Evolutionary conservation across 495 filamentous ascomycete genomes (phyloP).

Genomic region (Acidomyces sp.): DNA sequence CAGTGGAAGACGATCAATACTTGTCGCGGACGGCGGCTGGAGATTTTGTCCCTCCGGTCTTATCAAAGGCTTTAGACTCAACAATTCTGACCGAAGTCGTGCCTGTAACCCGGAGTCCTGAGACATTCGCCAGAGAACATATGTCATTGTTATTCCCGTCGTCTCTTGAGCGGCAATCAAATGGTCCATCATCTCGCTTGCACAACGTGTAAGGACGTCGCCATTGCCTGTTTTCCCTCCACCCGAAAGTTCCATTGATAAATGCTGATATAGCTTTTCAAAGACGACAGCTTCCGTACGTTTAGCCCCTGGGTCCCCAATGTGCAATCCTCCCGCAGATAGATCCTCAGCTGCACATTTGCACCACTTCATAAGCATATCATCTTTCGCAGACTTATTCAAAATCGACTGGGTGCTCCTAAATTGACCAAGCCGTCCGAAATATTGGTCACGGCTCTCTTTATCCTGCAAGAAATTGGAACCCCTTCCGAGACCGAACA

Average conservation of each 20-base stretch:
- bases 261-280: neutral
- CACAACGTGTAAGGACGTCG: constrained; percentile 3
- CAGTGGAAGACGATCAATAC: constrained; percentile 52
- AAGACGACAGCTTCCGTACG: constrained; percentile 2
- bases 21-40: constrained; percentile 39
- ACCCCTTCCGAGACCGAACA: constrained; percentile 37
- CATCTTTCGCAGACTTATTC: neutral
- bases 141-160: constrained; percentile 57
- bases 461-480: constrained; percentile 40
- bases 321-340: too few relatives aligned
- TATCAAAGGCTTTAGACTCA: constrained; percentile 31
- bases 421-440: constrained; percentile 1
- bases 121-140: constrained; percentile 55
- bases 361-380: neutral
- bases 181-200: constrained; percentile 53
- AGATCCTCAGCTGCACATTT: neutral
- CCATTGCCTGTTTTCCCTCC: too few relatives aligned
- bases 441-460: constrained; percentile 9
- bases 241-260: too few relatives aligned
- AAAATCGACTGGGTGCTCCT: neutral
- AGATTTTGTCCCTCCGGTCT: too few relatives aligned
- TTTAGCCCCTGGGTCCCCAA: neutral
- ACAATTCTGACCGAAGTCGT: constrained; percentile 47
- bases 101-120: constrained; percentile 41
- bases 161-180: constrained; percentile 67